These are phyloP conservation scores for Pisolithus thermaeus DNA, from an alignment of 1,284 basidiomycete species.

Conservation along the genomic window DNA sequence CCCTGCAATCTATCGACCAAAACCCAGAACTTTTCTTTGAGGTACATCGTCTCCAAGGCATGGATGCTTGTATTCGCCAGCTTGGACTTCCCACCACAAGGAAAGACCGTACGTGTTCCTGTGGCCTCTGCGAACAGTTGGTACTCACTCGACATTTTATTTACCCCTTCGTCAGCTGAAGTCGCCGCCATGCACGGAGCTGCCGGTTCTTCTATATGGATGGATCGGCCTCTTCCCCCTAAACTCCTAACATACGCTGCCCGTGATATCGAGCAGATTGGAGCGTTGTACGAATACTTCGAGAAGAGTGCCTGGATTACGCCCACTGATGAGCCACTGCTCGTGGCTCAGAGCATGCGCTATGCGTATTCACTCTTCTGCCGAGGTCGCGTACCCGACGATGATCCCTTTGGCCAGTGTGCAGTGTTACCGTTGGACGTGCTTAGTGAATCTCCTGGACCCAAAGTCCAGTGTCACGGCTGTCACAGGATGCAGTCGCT, in stretches of 20 bases:
- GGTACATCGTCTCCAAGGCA: conserved; percentile 29
- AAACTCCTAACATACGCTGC: conserved; percentile 37
- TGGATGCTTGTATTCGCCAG: conserved; percentile 22
- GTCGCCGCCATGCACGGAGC: conserved; percentile 34
- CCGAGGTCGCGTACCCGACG: conserved; percentile 20
- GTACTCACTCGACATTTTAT: background rate
- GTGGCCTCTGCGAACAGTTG: background rate
- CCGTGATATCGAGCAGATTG: conserved; percentile 37
- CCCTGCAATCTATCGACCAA: conserved; percentile 19
- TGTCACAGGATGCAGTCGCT: conserved; percentile 25
- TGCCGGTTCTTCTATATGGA: conserved; percentile 29
- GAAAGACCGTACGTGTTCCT: conserved; percentile 21
- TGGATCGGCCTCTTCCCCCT: conserved; percentile 30
- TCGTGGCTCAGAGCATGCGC: conserved; percentile 24
- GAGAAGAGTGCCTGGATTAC: conserved; percentile 27
- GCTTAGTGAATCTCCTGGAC: conserved; percentile 22
- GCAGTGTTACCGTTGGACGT: conserved; percentile 24
- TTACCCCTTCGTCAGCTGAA: conserved; percentile 22
- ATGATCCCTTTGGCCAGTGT: conserved; percentile 23
- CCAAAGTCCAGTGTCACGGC: conserved; percentile 19
- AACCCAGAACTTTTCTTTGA: conserved; percentile 23
- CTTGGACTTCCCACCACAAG: conserved; percentile 17
- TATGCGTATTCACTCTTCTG: conserved; percentile 23
- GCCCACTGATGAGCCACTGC: conserved; percentile 2
- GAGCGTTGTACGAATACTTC: conserved; percentile 33